These are phyloP conservation scores for Collybia sordida DNA, from an alignment of 768 basidiomycete genomes.

Conservation along the genomic window DNA sequence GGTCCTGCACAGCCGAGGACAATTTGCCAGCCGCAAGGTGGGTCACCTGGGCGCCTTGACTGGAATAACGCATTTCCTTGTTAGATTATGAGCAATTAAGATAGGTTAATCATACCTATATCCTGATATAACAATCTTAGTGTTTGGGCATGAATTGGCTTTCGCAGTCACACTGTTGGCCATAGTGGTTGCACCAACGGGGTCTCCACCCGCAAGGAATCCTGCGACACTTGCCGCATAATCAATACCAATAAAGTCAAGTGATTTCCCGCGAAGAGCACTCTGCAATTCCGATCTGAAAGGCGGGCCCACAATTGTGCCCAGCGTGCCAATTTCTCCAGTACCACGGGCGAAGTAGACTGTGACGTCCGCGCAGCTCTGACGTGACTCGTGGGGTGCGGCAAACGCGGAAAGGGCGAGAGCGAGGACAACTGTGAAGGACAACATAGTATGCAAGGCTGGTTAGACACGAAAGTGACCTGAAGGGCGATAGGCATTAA, in stretches of 20 bases:
- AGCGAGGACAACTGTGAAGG: too few species aligned
- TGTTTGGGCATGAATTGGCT: constrained; percentile 25
- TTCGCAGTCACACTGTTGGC: constrained; percentile 23
- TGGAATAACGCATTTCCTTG: background rate
- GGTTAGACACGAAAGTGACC: too few species aligned
- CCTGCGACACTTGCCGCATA: constrained; percentile 31
- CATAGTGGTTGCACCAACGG: constrained; percentile 2
- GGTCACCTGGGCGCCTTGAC: constrained; percentile 32
- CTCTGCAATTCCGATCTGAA: constrained; percentile 25
- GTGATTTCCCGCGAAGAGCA: constrained; percentile 23
- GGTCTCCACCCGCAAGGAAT: constrained; percentile 34
- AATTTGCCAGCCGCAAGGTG: constrained; percentile 33
- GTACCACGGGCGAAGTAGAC: constrained; percentile 37
- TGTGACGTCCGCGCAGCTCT: constrained; percentile 26
- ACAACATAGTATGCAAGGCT: too few species aligned
- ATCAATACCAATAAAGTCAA: constrained; percentile 33
- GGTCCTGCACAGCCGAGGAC: constrained; percentile 19
- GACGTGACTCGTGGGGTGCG: constrained; percentile 16
- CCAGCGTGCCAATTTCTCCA: constrained; percentile 28
- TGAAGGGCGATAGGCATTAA: too few species aligned
- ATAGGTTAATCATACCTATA: constrained; percentile 14
- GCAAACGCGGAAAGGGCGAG: constrained; percentile 16
- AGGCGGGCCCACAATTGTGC: constrained; percentile 32
- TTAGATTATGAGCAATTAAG: too few species aligned
- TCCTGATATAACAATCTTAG: constrained; percentile 29